These are phyloP conservation scores for Scutellaria galericulata DNA, from an alignment of 257 asterid species.

Conservation along the genomic window DNA sequence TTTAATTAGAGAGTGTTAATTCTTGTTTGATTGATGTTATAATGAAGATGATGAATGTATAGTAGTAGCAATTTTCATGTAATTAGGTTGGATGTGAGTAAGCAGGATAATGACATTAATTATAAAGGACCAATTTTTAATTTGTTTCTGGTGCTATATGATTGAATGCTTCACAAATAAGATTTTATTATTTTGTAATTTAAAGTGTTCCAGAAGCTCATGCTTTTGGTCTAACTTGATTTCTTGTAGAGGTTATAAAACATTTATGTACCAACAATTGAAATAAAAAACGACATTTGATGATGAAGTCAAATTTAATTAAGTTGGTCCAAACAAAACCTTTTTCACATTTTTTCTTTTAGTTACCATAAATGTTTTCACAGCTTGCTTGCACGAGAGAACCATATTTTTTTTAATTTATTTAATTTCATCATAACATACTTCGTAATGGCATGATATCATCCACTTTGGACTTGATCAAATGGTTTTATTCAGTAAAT, in stretches of 20 bases:
- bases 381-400: no score
- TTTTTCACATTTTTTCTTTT: neutral
- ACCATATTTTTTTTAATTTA: no score
- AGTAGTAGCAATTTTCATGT: conserved; percentile 27
- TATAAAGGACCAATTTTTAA: conserved; percentile 37
- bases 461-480: no score
- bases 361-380: no score
- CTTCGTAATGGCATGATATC: no score
- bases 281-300: neutral
- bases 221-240: conserved; percentile 16
- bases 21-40: neutral
- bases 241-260: conserved; percentile 34
- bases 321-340: conserved; percentile 17
- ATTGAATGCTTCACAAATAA: conserved; percentile 27
- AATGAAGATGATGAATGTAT: neutral
- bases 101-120: conserved; percentile 26
- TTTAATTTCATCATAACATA: no score
- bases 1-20: neutral
- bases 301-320: conserved; percentile 27
- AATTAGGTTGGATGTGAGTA: conserved; percentile 8
- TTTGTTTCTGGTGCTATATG: conserved; percentile 32
- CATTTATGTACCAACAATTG: neutral
- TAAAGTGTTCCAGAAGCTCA: conserved; percentile 20
- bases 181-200: conserved; percentile 17
- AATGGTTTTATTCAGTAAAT: no score